Percentiles rank a stretch among this genome's conserved stretches.
Conservation (phyloP, 768 basidiomycete species). For the Cyclocybe aegerita region DNA sequence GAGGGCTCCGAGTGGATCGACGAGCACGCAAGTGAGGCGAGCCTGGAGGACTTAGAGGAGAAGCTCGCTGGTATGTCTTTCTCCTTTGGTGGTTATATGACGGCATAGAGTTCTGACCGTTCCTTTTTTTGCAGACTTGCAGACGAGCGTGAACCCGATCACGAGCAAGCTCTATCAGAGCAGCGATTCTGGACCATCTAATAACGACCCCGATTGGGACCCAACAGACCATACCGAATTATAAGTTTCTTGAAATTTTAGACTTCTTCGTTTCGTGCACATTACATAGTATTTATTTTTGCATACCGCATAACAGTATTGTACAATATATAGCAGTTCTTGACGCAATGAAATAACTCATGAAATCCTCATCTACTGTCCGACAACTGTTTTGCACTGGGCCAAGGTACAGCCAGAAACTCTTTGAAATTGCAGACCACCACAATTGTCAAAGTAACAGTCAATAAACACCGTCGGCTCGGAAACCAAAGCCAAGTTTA, state of each 20-base stretch:
- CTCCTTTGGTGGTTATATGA: not conserved
- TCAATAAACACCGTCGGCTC: no score
- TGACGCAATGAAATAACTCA: no score
- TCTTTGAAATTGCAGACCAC: no score
- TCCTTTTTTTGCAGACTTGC: constrained; percentile 16
- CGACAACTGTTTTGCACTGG: no score
- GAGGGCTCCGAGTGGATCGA: constrained; percentile 80
- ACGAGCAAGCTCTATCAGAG: constrained; percentile 22
- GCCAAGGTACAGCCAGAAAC: no score
- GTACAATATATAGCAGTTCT: no score
- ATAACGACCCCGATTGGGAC: constrained; percentile 1
- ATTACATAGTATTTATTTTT: no score
- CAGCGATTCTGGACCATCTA: not conserved
- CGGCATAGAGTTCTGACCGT: constrained; percentile 5
- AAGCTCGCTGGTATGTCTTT: constrained; percentile 47
- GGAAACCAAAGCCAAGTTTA: no score
- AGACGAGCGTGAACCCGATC: constrained; percentile 23
- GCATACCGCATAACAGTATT: no score
- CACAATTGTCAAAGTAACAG: no score
- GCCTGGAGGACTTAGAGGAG: constrained; percentile 77
- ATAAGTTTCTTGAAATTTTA: not conserved
- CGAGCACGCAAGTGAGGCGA: constrained; percentile 57
- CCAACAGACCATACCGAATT: constrained; percentile 8
- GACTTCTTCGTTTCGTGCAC: not conserved
- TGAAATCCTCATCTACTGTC: no score